A percentile compares a stretch with the other conserved stretches of the same genome.
phyloP scores from a whole-genome alignment of 352 stramenopile species.

The Salisapilia sapeloensis region DNA sequence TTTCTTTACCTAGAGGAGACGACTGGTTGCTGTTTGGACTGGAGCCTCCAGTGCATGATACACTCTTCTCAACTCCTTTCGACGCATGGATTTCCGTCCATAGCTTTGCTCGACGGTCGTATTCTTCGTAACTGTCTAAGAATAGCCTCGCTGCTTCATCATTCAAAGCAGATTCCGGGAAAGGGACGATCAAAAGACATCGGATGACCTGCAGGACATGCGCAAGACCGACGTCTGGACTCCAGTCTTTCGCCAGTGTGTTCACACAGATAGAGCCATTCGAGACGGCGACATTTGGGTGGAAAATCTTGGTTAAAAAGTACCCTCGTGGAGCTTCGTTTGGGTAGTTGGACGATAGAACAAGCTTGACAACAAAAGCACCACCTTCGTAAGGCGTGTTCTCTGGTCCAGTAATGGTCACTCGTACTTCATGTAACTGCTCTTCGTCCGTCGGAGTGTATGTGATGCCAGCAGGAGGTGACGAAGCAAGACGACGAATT shows the following conservation, averaged over 20 bases:
- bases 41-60: too few species aligned
- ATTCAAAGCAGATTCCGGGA: slow-evolving; percentile 97
- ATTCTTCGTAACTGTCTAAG: slow-evolving; percentile 99
- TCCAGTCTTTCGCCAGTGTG: slow-evolving; percentile 98
- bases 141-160: slow-evolving; percentile 98
- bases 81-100: slow-evolving; percentile 85
- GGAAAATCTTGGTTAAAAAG: slow-evolving; percentile 99
- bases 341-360: slow-evolving; percentile 80
- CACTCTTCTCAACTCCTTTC: too few species aligned
- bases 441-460: slow-evolving; percentile 87
- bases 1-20: too few species aligned
- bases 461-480: slow-evolving; percentile 84
- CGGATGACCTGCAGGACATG: slow-evolving; percentile 97
- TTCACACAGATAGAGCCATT: slow-evolving; percentile 99
- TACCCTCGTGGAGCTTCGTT: slow-evolving; percentile 77
- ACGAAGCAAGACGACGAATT: slow-evolving; percentile 81
- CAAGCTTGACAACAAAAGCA: slow-evolving; percentile 93
- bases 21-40: too few species aligned
- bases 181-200: slow-evolving; percentile 98
- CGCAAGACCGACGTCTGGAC: slow-evolving; percentile 82
- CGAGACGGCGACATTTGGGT: slow-evolving; percentile 95
- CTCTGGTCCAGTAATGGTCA: slow-evolving; percentile 92
- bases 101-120: slow-evolving; percentile 71
- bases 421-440: slow-evolving; percentile 85
- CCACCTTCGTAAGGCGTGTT: slow-evolving; percentile 95